phyloP scores from a whole-genome alignment of 768 basidiomycete genomes.

The Auricularia auricula-judae region DNA sequence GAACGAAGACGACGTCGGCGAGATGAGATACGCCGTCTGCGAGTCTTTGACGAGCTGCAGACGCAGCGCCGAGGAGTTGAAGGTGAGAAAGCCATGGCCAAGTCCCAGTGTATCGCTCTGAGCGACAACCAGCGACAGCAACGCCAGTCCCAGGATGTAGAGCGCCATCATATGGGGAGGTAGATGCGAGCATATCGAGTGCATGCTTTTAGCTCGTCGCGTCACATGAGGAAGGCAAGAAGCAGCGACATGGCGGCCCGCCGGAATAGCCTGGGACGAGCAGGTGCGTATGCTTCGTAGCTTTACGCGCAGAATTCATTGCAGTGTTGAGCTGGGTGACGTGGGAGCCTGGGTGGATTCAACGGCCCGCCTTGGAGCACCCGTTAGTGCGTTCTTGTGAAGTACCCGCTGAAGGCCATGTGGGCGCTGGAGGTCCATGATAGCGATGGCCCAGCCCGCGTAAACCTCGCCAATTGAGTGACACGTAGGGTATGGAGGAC shows the following conservation, averaged over 20 bases:
- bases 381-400: no score
- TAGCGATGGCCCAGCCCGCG: no score
- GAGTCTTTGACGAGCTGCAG: slow-evolving; percentile 44
- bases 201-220: background rate
- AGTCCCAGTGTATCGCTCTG: slow-evolving; percentile 28
- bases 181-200: background rate
- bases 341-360: background rate
- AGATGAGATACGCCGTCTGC: slow-evolving; percentile 43
- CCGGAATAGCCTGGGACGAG: background rate
- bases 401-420: no score
- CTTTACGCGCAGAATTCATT: background rate
- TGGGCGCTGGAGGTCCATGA: no score
- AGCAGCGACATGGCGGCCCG: background rate
- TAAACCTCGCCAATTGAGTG: no score
- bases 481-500: no score
- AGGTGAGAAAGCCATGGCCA: slow-evolving; percentile 34
- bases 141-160: background rate
- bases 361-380: background rate
- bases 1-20: slow-evolving; percentile 23
- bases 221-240: background rate
- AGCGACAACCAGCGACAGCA: background rate
- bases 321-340: background rate
- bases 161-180: background rate
- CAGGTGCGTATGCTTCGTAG: background rate
- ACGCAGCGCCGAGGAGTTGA: slow-evolving; percentile 34